Evolutionary conservation across 768 basidiomycete species (phyloP).

Genomic region (Gloeophyllum trabeum): DNA sequence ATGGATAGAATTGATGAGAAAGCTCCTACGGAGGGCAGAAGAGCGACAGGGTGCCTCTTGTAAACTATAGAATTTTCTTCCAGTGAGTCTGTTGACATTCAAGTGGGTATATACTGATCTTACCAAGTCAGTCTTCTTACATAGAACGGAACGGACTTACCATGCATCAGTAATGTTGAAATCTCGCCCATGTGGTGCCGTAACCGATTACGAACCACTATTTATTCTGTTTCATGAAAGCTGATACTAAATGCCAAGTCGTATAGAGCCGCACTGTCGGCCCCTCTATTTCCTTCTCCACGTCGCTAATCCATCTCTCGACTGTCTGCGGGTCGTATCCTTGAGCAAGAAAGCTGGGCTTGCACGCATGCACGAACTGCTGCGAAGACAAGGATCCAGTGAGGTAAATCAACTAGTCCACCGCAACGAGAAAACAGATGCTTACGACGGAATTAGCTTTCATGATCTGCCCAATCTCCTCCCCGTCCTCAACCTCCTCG

Average conservation of each 20-base stretch:
- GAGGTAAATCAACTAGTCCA: neutral
- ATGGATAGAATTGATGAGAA: conserved; percentile 44
- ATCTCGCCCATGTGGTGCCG: too few relatives aligned
- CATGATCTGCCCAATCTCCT: conserved; percentile 10
- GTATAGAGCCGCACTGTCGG: neutral
- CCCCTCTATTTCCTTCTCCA: neutral
- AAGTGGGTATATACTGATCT: too few relatives aligned
- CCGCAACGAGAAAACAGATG: neutral
- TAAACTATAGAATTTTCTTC: too few relatives aligned
- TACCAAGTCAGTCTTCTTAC: too few relatives aligned
- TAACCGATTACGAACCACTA: too few relatives aligned
- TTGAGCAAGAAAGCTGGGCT: neutral
- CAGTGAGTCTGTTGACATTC: too few relatives aligned
- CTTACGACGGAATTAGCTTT: conserved; percentile 10
- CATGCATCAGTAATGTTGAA: too few relatives aligned
- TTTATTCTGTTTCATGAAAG: neutral
- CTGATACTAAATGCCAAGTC: neutral
- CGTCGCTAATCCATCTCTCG: neutral
- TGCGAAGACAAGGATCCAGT: neutral
- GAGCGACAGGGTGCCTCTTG: conserved; percentile 11
- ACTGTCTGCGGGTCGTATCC: neutral
- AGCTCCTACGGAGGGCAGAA: conserved; percentile 20
- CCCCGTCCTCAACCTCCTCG: conserved; percentile 9
- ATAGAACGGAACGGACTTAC: too few relatives aligned
- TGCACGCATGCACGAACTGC: neutral